phyloP scores from a whole-genome alignment of 441 rosid species.

The Corymbia calophylla region DNA sequence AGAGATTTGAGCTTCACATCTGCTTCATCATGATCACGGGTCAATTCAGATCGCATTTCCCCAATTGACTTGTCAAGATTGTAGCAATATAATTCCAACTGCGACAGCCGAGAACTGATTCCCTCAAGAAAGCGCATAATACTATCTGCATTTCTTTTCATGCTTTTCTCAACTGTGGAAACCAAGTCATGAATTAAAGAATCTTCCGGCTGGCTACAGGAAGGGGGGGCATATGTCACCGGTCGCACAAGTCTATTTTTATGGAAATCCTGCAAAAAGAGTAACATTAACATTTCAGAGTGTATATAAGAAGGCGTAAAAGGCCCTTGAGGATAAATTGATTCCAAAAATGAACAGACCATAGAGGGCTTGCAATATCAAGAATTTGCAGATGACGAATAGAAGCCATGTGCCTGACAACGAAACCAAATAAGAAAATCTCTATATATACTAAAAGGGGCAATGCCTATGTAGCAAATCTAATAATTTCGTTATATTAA shows the following conservation, averaged over 20 bases:
- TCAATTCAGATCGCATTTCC: slow-evolving; percentile 74
- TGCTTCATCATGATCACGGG: slow-evolving; percentile 60
- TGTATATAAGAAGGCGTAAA: background rate
- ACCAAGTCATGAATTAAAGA: slow-evolving; percentile 49
- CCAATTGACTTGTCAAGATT: slow-evolving; percentile 90
- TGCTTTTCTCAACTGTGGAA: slow-evolving; percentile 52
- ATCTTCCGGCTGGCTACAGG: slow-evolving; percentile 72
- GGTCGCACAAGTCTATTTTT: slow-evolving; percentile 66
- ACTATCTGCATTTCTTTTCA: slow-evolving; percentile 72
- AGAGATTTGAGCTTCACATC: slow-evolving; percentile 74
- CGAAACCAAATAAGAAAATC: background rate
- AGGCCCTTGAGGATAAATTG: background rate
- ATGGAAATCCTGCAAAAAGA: slow-evolving; percentile 54
- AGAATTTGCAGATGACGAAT: background rate
- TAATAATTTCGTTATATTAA: background rate
- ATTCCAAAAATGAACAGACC: background rate
- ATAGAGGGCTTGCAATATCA: background rate
- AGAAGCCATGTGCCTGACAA: background rate
- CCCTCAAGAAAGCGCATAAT: slow-evolving; percentile 91
- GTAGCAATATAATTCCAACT: slow-evolving; percentile 80
- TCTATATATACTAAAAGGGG: background rate
- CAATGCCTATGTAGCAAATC: background rate
- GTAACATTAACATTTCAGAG: background rate
- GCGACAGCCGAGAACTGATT: slow-evolving; percentile 85
- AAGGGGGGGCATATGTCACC: slow-evolving; percentile 38